Percentiles rank a stretch among this genome's conserved stretches.
Conservation (phyloP, 2,329 filamentous ascomycete species). For the Hypoxylon sp. region DNA sequence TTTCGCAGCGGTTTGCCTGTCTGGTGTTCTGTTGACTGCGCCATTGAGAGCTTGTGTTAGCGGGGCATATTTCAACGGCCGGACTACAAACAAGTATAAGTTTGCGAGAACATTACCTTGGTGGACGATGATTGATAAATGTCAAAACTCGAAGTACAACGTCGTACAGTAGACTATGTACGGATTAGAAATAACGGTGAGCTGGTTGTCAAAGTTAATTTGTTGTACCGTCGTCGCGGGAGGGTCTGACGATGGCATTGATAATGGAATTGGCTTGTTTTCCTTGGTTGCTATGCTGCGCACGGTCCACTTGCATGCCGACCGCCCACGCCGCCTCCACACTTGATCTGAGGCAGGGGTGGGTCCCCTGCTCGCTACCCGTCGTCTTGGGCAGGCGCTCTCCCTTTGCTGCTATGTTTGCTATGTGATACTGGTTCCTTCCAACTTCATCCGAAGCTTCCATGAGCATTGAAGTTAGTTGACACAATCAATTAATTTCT, state of each 20-base stretch:
- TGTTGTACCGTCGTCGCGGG: slow-evolving; percentile 18
- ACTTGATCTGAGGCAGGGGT: slow-evolving; percentile 36
- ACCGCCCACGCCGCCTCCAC: slow-evolving; percentile 21
- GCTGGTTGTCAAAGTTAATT: slow-evolving; percentile 6
- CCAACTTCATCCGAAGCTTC: slow-evolving; percentile 4
- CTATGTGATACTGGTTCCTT: not conserved
- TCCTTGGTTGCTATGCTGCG: slow-evolving; percentile 47
- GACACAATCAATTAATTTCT: not conserved
- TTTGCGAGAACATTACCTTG: not conserved
- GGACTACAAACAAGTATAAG: no score
- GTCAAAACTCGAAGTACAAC: slow-evolving; percentile 6
- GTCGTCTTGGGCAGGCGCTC: slow-evolving; percentile 5
- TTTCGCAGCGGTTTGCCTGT: slow-evolving; percentile 39
- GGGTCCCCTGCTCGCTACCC: slow-evolving; percentile 17
- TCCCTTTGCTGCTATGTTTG: no score
- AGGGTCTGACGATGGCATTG: slow-evolving; percentile 34
- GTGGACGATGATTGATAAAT: slow-evolving; percentile 1
- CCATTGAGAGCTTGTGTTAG: slow-evolving; percentile 48
- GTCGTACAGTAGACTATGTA: slow-evolving; percentile 10
- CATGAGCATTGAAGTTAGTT: not conserved
- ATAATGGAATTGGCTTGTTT: slow-evolving; percentile 44
- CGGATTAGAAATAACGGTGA: slow-evolving; percentile 8
- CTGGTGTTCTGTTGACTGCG: slow-evolving; percentile 39
- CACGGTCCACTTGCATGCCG: slow-evolving; percentile 39
- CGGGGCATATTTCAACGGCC: slow-evolving; percentile 29